Evolutionary conservation across 306 rosid species (phyloP), one percentile per base, ranked within the genome.

Genomic region (Carpinus fangiana): DNA sequence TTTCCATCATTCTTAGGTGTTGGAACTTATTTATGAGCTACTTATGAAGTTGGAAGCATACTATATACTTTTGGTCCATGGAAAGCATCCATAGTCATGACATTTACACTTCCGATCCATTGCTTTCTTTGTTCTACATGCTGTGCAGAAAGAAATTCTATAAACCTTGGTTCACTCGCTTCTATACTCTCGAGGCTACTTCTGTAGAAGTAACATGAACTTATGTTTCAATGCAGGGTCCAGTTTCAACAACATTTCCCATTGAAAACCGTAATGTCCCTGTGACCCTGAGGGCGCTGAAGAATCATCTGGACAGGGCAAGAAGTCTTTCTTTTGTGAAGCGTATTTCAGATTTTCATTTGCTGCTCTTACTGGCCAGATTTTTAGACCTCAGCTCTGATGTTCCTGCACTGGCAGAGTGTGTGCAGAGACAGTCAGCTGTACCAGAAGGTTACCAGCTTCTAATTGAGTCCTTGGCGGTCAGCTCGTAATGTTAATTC

Each of bases 391-490:
- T 87, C 57, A 59, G 74, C 23, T 84, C 97, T 55, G 99, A 93
- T 86, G 89, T 95, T 84, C 98, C 98, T 8, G 96, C 98, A 0
- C 80, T 95, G 80, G 86, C 98, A 0, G 94, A 83, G 79, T 96
- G 99, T 59, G 94, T 90, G 78, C 99, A 80, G 83, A 86, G 87
- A 9, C 91, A 96, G 81, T 55, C 88, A 60, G 31, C 92, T 61
- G 80, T 93, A 8, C 92, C 99, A 3, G 98, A 96, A 85, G 98
- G 99, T 56, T 96, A 93, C 92, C 91, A 90, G 87, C 81, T 96
- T 81, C 78, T 96, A 56, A 93, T 96, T 4, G 98, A 96, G 84
- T 93, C 99, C 65, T 85, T 96, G 97, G 98, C 99, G 97, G 98
- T 98, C 55, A 89, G 56, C 75, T 87, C 86, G 82, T 86, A 78